Base-by-base conservation (phyloP, 2,329 filamentous ascomycete genomes). In the Hypoxylon rubiginosum region DNA sequence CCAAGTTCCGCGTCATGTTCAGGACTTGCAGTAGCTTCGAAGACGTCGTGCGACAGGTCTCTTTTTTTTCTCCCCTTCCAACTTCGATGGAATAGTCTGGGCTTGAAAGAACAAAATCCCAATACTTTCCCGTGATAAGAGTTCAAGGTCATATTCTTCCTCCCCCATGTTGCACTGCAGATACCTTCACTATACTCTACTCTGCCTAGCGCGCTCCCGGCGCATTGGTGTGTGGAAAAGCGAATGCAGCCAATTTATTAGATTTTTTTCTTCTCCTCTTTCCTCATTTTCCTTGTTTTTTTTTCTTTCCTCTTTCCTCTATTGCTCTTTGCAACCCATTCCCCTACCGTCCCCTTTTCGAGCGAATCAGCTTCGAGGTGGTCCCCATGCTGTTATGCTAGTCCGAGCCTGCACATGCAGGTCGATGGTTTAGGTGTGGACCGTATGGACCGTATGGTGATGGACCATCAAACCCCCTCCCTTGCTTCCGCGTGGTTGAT, bases 201-300 rank as follows among this genome's bases (percentile, higher is more conserved):
- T 62, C 58, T 61, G 57, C 67, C 69, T 74, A 72, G 72, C 62
- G 72, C 68, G 66, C 67, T 74, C 68, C 73, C 72, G 72, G 69
- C 62, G 66, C 64, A 72, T 73, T 73, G 71, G 72, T 73, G 69
- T 73, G 69, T 71, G 70, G 69, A 62, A 73, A 58, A 62, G 50
- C 34, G 59, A 48, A 52, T 50, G 63, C 59, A 60, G 39, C 50
- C 50, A 21, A 39, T 64, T 34, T 55, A 24, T 24, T 24, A 24
- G 4, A n/a, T 57, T 52, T 51, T 46, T 32, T 15, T 55, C 46
- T 48, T 26, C 49, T 51, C 28, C 50, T 50, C 53, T 45, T 57
- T 64, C 43, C 43, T 61, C 48, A 60, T 54, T 57, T 67, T 66
- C 66, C 51, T 54, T 67, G 52, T 58, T 64, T 63, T 49, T 46